These are phyloP conservation scores for Acacia melanoxylon DNA, from an alignment of 306 rosid species.

Conservation along the genomic window DNA sequence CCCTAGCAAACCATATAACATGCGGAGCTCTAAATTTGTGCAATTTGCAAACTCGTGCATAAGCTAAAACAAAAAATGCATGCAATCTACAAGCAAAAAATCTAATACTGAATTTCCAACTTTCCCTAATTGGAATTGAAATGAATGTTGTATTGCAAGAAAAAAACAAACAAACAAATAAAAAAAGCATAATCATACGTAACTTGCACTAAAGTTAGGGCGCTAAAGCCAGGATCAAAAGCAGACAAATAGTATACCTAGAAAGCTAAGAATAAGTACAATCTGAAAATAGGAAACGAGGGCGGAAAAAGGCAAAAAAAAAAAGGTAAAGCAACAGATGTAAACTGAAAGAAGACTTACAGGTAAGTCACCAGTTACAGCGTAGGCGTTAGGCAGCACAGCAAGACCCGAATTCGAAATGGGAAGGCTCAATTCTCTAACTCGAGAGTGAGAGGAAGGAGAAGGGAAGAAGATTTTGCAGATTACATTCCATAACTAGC, in stretches of 20 bases:
- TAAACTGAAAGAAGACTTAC: conserved; percentile 34
- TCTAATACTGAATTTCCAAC: background rate
- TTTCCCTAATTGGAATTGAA: background rate
- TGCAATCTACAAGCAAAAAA: background rate
- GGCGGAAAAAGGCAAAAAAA: background rate
- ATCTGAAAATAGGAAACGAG: conserved; percentile 5
- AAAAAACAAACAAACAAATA: background rate
- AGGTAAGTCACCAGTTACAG: background rate
- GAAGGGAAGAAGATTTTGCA: background rate
- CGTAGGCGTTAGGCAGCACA: too few species aligned
- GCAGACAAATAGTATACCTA: conserved; percentile 20
- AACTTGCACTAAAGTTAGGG: conserved; percentile 26
- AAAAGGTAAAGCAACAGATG: background rate
- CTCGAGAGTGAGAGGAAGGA: background rate
- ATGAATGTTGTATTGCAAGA: background rate
- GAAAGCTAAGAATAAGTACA: conserved; percentile 11
- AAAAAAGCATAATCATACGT: conserved; percentile 3
- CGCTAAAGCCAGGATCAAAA: background rate
- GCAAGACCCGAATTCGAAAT: conserved; percentile 20
- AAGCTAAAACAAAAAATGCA: conserved; percentile 9
- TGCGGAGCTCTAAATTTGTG: background rate
- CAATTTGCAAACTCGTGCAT: conserved; percentile 9
- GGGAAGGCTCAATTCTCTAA: background rate
- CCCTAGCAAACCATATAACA: conserved; percentile 13
- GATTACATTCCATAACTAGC: background rate